Base-by-base conservation (phyloP, 495 filamentous ascomycete species). In the Podospora sp. region DNA sequence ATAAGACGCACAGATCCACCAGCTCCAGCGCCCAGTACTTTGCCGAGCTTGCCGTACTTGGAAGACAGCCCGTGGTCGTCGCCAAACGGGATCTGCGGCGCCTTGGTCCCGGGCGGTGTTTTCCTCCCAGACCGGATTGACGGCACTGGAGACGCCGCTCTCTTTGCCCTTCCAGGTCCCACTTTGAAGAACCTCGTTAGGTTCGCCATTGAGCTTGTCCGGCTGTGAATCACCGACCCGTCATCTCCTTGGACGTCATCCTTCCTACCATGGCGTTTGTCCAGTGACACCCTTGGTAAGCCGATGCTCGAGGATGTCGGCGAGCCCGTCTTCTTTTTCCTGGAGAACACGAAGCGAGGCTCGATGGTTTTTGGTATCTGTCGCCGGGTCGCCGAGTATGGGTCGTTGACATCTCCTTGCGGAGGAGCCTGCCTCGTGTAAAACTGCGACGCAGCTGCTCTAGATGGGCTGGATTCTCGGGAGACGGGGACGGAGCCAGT, bases 11-110 rank as follows among this genome's bases (percentile, higher is more conserved):
- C 96, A 0, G 96, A 98, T 20, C 95, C 95, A 16, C 95, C 95
- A 57, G 95, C 95, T 12, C 95, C 95, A 50, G 95, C 95, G 14
- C 95, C 95, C 16, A 98, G 84, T 0, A 98, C 92, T 73, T 91
- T 93, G 12, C 94, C 94, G 68, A 98, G 88, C 72, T 97, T 97
- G 25, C 95, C 95, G 73, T 98, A 99, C 70, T 95, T 97, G 36
- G 89, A 91, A 50, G 90, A 82, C 46, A 99, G 82, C 1, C 93
- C 94, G 75, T 97, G 93, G 73, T 97, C 94, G 76, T 98, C 93
- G 18, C 90, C 92, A 76, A 98, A 99, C 3, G 95, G 96, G 40
- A 96, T 88, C 74, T 85, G 91, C 22, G 88, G 76, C 8, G 84
- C 83, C 73, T 84, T 83, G 65, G 84, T 83, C 36, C 78, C 72